A percentile compares a stretch with the other conserved stretches of the same genome.
These are phyloP conservation scores for Scedosporium dehoogii DNA, from an alignment of 2,329 filamentous ascomycete species.

Conservation along the genomic window DNA sequence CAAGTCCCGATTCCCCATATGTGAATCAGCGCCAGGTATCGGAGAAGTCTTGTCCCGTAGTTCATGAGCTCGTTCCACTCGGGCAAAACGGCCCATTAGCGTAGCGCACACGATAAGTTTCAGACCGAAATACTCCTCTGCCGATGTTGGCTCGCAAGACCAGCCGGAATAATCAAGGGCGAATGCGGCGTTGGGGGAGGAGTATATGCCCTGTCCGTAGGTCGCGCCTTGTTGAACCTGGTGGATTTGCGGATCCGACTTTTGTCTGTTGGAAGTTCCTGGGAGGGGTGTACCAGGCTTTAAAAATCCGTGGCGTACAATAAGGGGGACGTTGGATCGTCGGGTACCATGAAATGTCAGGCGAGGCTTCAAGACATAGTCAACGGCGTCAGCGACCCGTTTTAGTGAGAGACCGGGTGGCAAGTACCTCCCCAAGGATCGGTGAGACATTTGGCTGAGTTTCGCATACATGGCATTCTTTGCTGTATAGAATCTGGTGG, in stretches of 20 bases:
- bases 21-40: constrained; percentile 22
- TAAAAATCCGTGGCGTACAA: constrained; percentile 33
- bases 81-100: constrained; percentile 30
- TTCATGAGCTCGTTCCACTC: constrained; percentile 18
- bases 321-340: constrained; percentile 25
- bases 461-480: neutral
- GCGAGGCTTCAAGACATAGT: constrained; percentile 23
- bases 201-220: constrained; percentile 33
- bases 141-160: constrained; percentile 18
- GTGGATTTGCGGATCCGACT: constrained; percentile 8
- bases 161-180: constrained; percentile 24
- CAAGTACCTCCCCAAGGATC: neutral
- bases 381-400: constrained; percentile 20
- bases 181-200: constrained; percentile 28
- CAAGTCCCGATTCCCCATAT: constrained; percentile 23
- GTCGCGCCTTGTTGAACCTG: constrained; percentile 24
- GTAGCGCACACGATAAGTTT: constrained; percentile 34
- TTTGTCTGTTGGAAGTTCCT: neutral
- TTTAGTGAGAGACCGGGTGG: neutral
- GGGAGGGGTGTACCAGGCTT: constrained; percentile 19
- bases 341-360: constrained; percentile 31
- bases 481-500: constrained; percentile 17
- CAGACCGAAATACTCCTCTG: constrained; percentile 23
- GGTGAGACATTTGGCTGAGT: neutral
- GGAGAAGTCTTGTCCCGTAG: constrained; percentile 17